These are phyloP conservation scores for Leptographium lundbergii DNA, from an alignment of 2,329 filamentous ascomycete species.

Conservation along the genomic window DNA sequence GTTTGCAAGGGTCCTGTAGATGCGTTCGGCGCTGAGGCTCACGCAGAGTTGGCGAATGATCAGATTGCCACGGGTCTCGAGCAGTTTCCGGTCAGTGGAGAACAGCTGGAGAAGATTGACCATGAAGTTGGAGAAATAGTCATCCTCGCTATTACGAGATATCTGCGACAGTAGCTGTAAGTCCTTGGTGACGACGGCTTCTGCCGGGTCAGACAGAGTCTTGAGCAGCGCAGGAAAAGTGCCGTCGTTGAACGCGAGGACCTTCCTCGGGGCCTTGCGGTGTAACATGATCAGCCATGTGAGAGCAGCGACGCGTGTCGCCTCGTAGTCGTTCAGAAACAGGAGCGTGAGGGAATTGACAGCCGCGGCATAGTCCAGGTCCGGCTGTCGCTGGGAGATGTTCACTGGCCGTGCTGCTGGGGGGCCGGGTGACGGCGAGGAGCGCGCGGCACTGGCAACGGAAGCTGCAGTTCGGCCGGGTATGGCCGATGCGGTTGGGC, in stretches of 20 bases:
- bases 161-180: constrained; percentile 90
- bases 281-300: constrained; percentile 98
- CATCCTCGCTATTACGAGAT: constrained; percentile 89
- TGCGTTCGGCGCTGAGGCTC: constrained; percentile 83
- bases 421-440: constrained; percentile 13
- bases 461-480: constrained; percentile 30
- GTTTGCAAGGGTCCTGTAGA: constrained; percentile 89
- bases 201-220: constrained; percentile 87
- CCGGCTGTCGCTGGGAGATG: constrained; percentile 38
- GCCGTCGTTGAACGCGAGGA: constrained; percentile 90
- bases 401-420: constrained; percentile 21
- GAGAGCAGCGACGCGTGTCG: constrained; percentile 82
- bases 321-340: constrained; percentile 94
- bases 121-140: constrained; percentile 98
- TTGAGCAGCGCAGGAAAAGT: constrained; percentile 94
- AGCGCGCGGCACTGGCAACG: constrained; percentile 22
- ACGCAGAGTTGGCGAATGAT: constrained; percentile 94
- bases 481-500: constrained; percentile 28
- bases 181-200: constrained; percentile 91
- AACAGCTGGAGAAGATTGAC: constrained; percentile 90
- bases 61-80: constrained; percentile 87
- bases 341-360: constrained; percentile 87
- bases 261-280: constrained; percentile 83
- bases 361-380: constrained; percentile 91
- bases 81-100: constrained; percentile 78